Base-by-base conservation (phyloP, 2,329 filamentous ascomycete species). In the Aspergillus sp. region DNA sequence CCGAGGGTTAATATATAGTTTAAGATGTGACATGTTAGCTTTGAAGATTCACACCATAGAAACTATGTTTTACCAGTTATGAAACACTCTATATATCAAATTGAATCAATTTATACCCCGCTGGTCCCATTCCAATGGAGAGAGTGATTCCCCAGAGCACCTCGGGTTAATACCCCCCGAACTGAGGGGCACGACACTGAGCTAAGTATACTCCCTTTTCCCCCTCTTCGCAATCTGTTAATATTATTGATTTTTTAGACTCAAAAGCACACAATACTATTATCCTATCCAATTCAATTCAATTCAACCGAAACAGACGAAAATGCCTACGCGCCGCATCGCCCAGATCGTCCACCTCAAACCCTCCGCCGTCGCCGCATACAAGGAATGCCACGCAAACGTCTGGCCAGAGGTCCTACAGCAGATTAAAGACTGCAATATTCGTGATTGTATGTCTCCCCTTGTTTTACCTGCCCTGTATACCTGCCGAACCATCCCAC, bases 381-480 rank as follows among this genome's bases (percentile, higher is more conserved):
- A 93, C 77, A 92, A 90, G 72, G 82, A 86, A 66, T 87, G 85
- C 61, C 90, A 93, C 69, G 86, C 85, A 6, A 82, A 81, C 4
- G 88, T 91, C 0, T 93, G 89, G 90, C 89, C 89, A 5, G 88
- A 89, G 65, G 89, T 95, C 1, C 75, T 90, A 34, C 81, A 85
- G 71, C 88, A 91, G 75, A 92, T 93, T 68, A 86, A 87, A 70
- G 84, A 87, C 41, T 90, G 86, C 71, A 89, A 89, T 64, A 90
- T 93, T 58, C 77, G 80, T 60, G 89, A 93, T 69, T 93, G 86
- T 88, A 75, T 60, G 80, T 74, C 22, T 51, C 24, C 8, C 22
- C 24, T 13, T 13, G 20, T 9, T 20, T 20, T 20, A 20, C 20
- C 20, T 20, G 20, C 20, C 20, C 20, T 20, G 20, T 20, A 4